phyloP scores from a whole-genome alignment of 139 green algal genomes.

The Marvania coccoides region DNA sequence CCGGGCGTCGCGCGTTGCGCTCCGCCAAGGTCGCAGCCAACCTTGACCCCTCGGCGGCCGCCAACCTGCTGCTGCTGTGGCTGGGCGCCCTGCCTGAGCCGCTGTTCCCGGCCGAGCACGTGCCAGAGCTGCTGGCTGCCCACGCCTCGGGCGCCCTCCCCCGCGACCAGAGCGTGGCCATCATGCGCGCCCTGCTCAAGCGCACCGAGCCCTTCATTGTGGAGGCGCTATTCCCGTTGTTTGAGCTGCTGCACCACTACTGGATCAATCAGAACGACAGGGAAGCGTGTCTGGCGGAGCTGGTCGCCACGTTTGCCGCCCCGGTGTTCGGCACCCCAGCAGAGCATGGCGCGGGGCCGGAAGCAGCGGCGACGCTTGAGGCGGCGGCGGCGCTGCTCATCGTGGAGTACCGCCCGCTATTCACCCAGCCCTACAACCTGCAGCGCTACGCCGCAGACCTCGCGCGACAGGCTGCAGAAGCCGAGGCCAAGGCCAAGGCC shows the following conservation, averaged over 20 bases:
- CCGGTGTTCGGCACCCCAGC: conserved; percentile 14
- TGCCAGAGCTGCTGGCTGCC: conserved; percentile 6
- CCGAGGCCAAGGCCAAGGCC: neutral
- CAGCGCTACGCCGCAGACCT: conserved; percentile 13
- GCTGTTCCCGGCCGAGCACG: conserved; percentile 8
- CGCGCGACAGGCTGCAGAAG: neutral
- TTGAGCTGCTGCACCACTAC: conserved; percentile 35
- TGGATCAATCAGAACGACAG: conserved; percentile 27
- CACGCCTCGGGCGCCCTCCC: neutral
- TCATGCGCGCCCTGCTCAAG: conserved; percentile 16
- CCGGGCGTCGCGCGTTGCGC: conserved; percentile 15
- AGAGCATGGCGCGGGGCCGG: neutral
- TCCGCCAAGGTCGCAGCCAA: neutral
- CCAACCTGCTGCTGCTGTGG: conserved; percentile 30
- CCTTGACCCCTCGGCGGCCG: neutral
- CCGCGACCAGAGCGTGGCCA: neutral
- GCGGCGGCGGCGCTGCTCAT: conserved; percentile 22
- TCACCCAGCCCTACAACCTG: conserved; percentile 29
- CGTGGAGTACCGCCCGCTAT: conserved; percentile 24
- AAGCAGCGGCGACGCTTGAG: neutral
- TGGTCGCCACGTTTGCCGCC: conserved; percentile 10
- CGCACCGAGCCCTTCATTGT: conserved; percentile 23
- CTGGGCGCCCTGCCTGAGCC: conserved; percentile 18
- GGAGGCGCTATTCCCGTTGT: conserved; percentile 29
- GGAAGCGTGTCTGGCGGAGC: conserved; percentile 1